Evolutionary conservation across 2,329 filamentous ascomycete species (phyloP).

Genomic region (Aspergillus sp.): DNA sequence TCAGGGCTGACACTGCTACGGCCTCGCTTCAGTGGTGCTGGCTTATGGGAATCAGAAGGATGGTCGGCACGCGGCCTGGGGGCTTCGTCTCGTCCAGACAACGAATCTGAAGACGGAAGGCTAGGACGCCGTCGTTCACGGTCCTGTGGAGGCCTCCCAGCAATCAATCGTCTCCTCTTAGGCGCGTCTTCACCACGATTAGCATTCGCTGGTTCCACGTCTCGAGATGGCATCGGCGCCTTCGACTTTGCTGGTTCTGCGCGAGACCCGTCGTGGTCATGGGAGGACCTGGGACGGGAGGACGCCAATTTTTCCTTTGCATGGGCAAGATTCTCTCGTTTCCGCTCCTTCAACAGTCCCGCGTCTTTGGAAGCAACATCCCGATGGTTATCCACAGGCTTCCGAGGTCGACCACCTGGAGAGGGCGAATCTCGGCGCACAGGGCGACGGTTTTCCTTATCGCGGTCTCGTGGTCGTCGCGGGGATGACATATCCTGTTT

Average conservation of each 20-base stretch:
- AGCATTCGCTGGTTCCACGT: slow-evolving; percentile 26
- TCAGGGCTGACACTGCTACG: slow-evolving; percentile 44
- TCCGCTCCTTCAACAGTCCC: slow-evolving; percentile 24
- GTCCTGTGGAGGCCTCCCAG: slow-evolving; percentile 41
- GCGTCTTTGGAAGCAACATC: slow-evolving; percentile 25
- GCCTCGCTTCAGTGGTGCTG: slow-evolving; percentile 37
- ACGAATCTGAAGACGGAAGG: slow-evolving; percentile 40
- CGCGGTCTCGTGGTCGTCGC: slow-evolving; percentile 38
- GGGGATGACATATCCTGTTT: slow-evolving; percentile 38
- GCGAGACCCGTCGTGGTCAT: slow-evolving; percentile 33
- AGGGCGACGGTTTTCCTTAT: slow-evolving; percentile 37
- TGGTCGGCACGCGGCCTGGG: slow-evolving; percentile 30
- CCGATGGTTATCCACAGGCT: slow-evolving; percentile 28
- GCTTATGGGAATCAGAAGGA: slow-evolving; percentile 21
- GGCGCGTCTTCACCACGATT: slow-evolving; percentile 35
- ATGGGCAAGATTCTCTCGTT: slow-evolving; percentile 21
- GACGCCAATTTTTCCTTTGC: slow-evolving; percentile 25
- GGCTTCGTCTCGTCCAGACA: slow-evolving; percentile 39
- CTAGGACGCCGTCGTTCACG: slow-evolving; percentile 35
- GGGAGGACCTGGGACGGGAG: slow-evolving; percentile 23
- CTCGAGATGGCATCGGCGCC: slow-evolving; percentile 21
- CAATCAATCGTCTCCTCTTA: slow-evolving; percentile 40
- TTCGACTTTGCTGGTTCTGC: slow-evolving; percentile 30
- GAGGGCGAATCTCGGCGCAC: slow-evolving; percentile 40
- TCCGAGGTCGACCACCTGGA: slow-evolving; percentile 33